A percentile compares a stretch with the other conserved stretches of the same genome.
Evolutionary conservation across 495 filamentous ascomycete species (phyloP).

Genomic region (Xylaria curta): DNA sequence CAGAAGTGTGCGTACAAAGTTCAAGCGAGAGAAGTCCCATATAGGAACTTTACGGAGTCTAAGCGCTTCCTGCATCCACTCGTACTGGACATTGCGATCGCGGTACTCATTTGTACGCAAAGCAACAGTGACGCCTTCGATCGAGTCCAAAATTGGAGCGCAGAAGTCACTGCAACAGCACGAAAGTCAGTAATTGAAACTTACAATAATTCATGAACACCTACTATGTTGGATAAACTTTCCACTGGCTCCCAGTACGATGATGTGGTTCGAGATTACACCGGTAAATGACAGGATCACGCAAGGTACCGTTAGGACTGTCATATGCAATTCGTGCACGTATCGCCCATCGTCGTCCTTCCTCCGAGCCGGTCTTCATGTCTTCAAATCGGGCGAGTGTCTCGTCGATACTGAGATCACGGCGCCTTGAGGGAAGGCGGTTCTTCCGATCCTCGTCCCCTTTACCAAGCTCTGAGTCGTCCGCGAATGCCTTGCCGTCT

Average conservation of each 20-base stretch:
- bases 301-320: slow-evolving; percentile 68
- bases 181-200: not conserved
- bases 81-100: slow-evolving; percentile 75
- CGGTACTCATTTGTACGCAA: slow-evolving; percentile 86
- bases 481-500: slow-evolving; percentile 56
- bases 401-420: slow-evolving; percentile 70
- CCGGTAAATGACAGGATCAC: slow-evolving; percentile 78
- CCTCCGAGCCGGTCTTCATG: slow-evolving; percentile 74
- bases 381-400: slow-evolving; percentile 74
- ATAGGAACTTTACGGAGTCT: slow-evolving; percentile 76
- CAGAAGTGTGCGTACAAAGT: slow-evolving; percentile 77
- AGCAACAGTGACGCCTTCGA: slow-evolving; percentile 83
- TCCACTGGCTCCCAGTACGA: slow-evolving; percentile 74
- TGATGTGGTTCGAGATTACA: slow-evolving; percentile 71
- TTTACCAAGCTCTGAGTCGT: slow-evolving; percentile 74
- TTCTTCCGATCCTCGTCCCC: slow-evolving; percentile 74
- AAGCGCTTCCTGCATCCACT: slow-evolving; percentile 76
- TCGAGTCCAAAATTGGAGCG: slow-evolving; percentile 80
- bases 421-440: slow-evolving; percentile 69
- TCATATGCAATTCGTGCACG: slow-evolving; percentile 83
- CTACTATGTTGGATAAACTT: slow-evolving; percentile 66
- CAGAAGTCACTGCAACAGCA: slow-evolving; percentile 66
- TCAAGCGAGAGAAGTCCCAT: slow-evolving; percentile 76
- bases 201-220: too few relatives aligned
- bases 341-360: slow-evolving; percentile 74